Evolutionary conservation across 495 filamentous ascomycete genomes (phyloP), one percentile per base, ranked within the genome.

Genomic region (Evansstolkia leycettana): DNA sequence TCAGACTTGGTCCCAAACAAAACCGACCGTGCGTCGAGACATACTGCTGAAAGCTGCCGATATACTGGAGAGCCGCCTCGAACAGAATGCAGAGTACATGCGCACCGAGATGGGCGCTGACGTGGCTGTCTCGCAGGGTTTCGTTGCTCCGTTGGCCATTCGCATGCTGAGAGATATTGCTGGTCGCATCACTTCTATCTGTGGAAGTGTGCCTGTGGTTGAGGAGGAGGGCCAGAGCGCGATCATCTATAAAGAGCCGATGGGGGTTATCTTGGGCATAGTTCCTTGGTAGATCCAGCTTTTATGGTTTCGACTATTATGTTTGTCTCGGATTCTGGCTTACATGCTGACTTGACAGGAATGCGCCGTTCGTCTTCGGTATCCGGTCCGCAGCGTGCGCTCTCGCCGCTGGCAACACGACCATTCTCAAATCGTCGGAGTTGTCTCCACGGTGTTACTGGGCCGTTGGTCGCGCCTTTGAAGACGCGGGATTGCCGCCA

Each of bases 321-420:
- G 13, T 28, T 20, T 26, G 9, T 18, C 2, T 15, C 15, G 30
- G 13, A 15, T 19, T 2, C 12, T n/a, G n/a, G n/a, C n/a, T n/a
- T n/a, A n/a, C 8, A 14, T 3, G 5, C 19, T 42, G 13, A 39
- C 26, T 16, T 7, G 11, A 34, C 19, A 81, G 78, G 56, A 79
- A 78, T 44, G 67, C 62, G 1, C 74, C 83, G 14, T 78, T 82
- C 42, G 63, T 66, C n/a, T 64, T 84, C 20, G 72, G 72, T 7
- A 57, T 86, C 19, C 74, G 82, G 42, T 69, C 82, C 3, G 62
- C 85, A 7, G 60, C 77, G 8, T 85, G 69, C 54, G 78, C 87
- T 11, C 67, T 94, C 30, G 86, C 87, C n/a, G 75, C 77, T 5
- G 87, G 87, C 5, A 84, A 83, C 45, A 84, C 82, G 1, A 75